Conservation (phyloP, 768 basidiomycete species). For the Agaricus blazei region DNA sequence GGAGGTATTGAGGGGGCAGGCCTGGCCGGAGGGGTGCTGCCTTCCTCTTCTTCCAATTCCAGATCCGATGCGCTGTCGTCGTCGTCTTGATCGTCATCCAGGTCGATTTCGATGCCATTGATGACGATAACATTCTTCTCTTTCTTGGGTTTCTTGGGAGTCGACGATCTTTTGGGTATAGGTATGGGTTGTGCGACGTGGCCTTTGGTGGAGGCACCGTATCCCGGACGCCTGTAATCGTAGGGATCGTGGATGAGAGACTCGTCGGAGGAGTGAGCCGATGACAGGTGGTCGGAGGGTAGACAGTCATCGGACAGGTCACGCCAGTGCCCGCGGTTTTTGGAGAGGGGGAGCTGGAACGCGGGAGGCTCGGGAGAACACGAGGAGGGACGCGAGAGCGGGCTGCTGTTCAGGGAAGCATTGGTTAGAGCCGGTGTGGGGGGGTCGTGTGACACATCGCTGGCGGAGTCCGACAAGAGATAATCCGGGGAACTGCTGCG, state of each 20-base stretch:
- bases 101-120: constrained; percentile 34
- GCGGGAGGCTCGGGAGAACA: constrained; percentile 25
- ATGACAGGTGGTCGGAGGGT: background rate
- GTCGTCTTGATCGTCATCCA: constrained; percentile 27
- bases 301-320: background rate
- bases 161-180: constrained; percentile 1
- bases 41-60: constrained; percentile 11
- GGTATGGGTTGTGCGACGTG: background rate
- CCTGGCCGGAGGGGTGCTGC: constrained; percentile 9
- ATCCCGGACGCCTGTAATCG: background rate
- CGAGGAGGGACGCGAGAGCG: constrained; percentile 28
- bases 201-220: background rate
- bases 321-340: constrained; percentile 8
- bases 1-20: background rate
- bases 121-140: constrained; percentile 28
- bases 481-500: constrained; percentile 6
- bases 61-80: constrained; percentile 14
- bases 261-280: background rate
- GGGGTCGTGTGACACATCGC: constrained; percentile 25
- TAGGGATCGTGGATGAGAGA: background rate
- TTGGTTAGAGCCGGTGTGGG: constrained; percentile 32
- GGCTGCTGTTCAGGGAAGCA: constrained; percentile 33
- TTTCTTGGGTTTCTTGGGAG: background rate
- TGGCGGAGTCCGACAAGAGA: constrained; percentile 17
- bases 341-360: constrained; percentile 25